A percentile compares a stretch with the other conserved stretches of the same genome.
Conservation (phyloP, 345 rosid species). For the Salix viminalis region DNA sequence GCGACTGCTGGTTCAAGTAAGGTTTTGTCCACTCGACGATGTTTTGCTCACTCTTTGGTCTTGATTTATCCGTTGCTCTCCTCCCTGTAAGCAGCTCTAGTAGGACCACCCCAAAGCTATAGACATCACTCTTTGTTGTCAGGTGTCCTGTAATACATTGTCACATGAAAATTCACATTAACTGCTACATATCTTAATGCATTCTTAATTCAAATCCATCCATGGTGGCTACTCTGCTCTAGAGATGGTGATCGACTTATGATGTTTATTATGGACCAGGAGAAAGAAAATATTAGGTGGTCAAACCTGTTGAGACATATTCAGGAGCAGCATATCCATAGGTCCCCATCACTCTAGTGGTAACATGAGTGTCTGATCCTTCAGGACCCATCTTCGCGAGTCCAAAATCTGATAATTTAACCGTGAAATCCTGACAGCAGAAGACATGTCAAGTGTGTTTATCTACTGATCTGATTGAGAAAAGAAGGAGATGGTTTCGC, state of each 20-base stretch:
- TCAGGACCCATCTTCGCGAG: constrained; percentile 94
- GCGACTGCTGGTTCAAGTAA: constrained; percentile 61
- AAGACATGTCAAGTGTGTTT: background rate
- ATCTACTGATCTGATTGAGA: background rate
- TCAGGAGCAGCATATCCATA: constrained; percentile 96
- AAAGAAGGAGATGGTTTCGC: constrained; percentile 6
- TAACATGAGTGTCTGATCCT: constrained; percentile 88
- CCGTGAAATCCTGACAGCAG: constrained; percentile 60
- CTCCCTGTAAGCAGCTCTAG: constrained; percentile 84
- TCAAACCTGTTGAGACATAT: constrained; percentile 79
- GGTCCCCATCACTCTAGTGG: constrained; percentile 95
- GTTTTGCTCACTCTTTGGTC: constrained; percentile 68
- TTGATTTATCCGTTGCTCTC: constrained; percentile 66
- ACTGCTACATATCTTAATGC: background rate
- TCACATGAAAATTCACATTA: background rate
- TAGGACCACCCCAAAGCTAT: constrained; percentile 84
- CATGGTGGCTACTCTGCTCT: background rate
- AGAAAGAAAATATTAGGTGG: background rate
- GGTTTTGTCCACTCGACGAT: constrained; percentile 83
- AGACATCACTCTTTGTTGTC: constrained; percentile 84
- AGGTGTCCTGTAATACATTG: constrained; percentile 59
- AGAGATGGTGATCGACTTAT: background rate
- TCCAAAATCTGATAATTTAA: constrained; percentile 86
- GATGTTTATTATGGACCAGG: background rate
- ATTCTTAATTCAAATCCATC: background rate